Percentiles rank a stretch among this genome's conserved stretches.
Evolutionary conservation across 1,139 yeast species (phyloP).

Genomic region (Zygosaccharomyces sapae): DNA sequence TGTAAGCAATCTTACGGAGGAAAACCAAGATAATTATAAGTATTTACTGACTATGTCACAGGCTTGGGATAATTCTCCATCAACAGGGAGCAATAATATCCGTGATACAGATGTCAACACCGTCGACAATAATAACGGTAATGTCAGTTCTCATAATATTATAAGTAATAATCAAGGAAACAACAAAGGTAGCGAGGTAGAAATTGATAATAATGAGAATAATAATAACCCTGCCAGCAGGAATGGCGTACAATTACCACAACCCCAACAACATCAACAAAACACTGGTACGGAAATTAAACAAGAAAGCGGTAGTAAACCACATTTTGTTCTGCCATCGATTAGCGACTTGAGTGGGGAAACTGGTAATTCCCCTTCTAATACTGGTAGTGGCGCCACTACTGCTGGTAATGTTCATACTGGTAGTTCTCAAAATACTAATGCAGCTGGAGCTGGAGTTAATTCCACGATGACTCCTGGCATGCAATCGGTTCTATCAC

Average conservation of each 20-base stretch:
- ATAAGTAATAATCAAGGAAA: not conserved
- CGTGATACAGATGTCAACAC: not conserved
- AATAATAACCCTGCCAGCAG: slow-evolving; percentile 11
- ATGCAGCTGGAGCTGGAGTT: not conserved
- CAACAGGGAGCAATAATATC: slow-evolving; percentile 3
- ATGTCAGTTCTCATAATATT: not conserved
- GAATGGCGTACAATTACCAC: slow-evolving; percentile 1
- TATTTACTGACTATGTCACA: slow-evolving; percentile 14
- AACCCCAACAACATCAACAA: not conserved
- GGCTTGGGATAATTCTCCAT: slow-evolving; percentile 21
- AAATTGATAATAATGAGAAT: slow-evolving; percentile 1
- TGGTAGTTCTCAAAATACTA: slow-evolving; percentile 2
- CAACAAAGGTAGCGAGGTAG: slow-evolving; percentile 1
- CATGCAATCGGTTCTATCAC: slow-evolving; percentile 8
- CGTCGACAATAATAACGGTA: not conserved
- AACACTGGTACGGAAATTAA: slow-evolving; percentile 8
- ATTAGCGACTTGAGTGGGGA: slow-evolving; percentile 40
- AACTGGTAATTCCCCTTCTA: slow-evolving; percentile 1
- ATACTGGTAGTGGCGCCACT: slow-evolving; percentile 1
- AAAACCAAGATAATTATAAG: not conserved
- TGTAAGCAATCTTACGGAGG: not conserved
- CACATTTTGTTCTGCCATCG: slow-evolving; percentile 27
- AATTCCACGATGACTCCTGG: slow-evolving; percentile 6
- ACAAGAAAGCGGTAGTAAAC: slow-evolving; percentile 6
- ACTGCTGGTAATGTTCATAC: no score